Evolutionary conservation across 768 basidiomycete species (phyloP), one percentile per base, ranked within the genome.

Genomic region (Tulasnella sp.): DNA sequence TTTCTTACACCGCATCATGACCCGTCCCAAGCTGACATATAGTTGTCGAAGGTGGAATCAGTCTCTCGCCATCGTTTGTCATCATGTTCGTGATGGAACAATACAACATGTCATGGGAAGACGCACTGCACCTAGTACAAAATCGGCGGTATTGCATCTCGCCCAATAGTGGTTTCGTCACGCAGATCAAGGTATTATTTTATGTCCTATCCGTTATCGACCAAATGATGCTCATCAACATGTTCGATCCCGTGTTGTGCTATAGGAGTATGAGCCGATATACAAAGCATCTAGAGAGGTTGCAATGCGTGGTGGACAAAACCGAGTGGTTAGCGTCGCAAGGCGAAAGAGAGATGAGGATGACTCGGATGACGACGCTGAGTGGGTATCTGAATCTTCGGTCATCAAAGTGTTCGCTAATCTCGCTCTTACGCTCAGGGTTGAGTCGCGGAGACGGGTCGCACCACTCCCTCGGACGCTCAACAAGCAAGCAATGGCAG

Each of bases 201-300:
- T 11, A 12, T 15, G 11, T 10, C 11, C n/a, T 55, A 17, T 44
- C 17, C 15, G 34, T 25, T 24, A 1, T 12, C 24, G n/a, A n/a
- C n/a, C n/a, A n/a, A n/a, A n/a, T n/a, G n/a, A n/a, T n/a, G n/a
- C 11, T 27, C 31, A 31, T 24, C 30, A 50, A 31, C 5, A n/a
- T 12, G 27, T 19, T n/a, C 2, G 44, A 49, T 7, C 38, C 2
- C n/a, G 4, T 12, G 45, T n/a, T n/a, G n/a, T n/a, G n/a, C n/a
- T n/a, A n/a, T 65, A 92, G 90, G 92, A 92, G 74, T 94, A 92
- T 64, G 89, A 93, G 70, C 87, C 90, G 3, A 94, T 94, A 67
- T 89, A 92, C 68, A 83, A 80, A 65, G 92, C 92, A 8, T 80
- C 74, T 57, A 74, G 80, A 22, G 86, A 87, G 0, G 76, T 90